Evolutionary conservation across 305 asterid genomes (phyloP).

Genomic region (Fraxinus platypoda): DNA sequence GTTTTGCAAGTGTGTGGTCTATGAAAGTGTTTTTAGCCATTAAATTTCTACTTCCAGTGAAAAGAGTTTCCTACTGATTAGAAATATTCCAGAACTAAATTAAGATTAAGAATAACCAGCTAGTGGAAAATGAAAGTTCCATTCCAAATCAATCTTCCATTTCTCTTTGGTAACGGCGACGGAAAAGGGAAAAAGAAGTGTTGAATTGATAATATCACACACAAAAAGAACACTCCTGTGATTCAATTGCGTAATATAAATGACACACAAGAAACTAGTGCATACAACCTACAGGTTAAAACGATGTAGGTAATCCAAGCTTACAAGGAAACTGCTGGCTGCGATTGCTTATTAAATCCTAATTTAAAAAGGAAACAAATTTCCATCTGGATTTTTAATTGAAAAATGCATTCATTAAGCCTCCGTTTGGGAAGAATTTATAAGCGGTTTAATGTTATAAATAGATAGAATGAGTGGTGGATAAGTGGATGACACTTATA

Average conservation of each 20-base stretch:
- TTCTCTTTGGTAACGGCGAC: background rate
- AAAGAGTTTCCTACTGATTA: background rate
- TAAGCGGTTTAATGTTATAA: background rate
- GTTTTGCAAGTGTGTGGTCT: background rate
- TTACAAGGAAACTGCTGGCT: background rate
- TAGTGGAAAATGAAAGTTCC: background rate
- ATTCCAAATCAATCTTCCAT: background rate
- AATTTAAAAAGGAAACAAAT: background rate
- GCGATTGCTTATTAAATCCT: background rate
- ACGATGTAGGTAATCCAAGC: background rate
- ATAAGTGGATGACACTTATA: background rate
- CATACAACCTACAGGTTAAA: background rate
- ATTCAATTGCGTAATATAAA: background rate
- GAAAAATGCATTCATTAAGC: background rate
- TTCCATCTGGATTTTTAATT: background rate
- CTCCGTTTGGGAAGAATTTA: background rate
- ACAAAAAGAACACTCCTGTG: background rate
- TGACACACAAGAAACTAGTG: background rate
- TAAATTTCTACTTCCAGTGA: background rate
- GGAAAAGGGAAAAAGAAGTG: background rate
- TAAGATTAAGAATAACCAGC: background rate
- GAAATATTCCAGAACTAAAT: background rate
- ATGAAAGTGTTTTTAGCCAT: background rate
- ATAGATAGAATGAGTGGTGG: background rate
- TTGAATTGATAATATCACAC: background rate